Base-by-base conservation (phyloP, 768 basidiomycete genomes). In the Boletus rufocinnamomeus region DNA sequence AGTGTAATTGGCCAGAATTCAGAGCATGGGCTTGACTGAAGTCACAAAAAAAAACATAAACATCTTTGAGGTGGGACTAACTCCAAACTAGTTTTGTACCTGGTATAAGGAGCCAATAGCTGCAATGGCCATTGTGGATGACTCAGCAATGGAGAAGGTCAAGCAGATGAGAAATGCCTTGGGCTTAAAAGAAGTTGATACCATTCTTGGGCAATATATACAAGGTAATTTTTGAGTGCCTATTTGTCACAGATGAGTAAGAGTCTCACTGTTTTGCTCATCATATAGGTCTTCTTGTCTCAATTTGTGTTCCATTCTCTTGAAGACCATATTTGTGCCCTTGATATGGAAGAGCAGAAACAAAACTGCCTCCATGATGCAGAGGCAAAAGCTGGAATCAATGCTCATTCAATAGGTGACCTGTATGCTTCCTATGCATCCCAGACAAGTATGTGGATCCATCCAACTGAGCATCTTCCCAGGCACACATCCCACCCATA, bases 131-230 rank as follows among this genome's bases (percentile, higher is more conserved):
- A 76, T 91, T 4, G 61, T 72, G n/a, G 85, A 87, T 63, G 89
- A 87, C 10, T 75, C 79, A 34, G 77, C 81, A n/a, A n/a, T n/a
- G 94, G 14, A 37, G 0, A 37, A 37, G 10, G 3, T 37, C 4
- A 3, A 17, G 35, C 16, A 17, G 14, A 37, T 6, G 3, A 37
- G 35, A 17, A 37, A 13, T 4, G 3, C 10, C 16, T 16, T 37
- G 35, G 35, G 14, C 35, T 17, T 37, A 17, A 17, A 6, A 17
- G 37, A 6, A 7, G 17, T 17, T 17, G 17, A 97, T 71, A 70
- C 97, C 49, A 90, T 90, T 1, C 69, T 95, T 3, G 94, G 96
- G 0, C 83, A 86, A 57, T 85, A 98, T 94, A 87, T 95, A n/a
- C n/a, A n/a, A n/a, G n/a, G n/a, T n/a, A n/a, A n/a, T n/a, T n/a